Evolutionary conservation across 1,284 basidiomycete species (phyloP).

Genomic region (Fomitopsis schrenkii): DNA sequence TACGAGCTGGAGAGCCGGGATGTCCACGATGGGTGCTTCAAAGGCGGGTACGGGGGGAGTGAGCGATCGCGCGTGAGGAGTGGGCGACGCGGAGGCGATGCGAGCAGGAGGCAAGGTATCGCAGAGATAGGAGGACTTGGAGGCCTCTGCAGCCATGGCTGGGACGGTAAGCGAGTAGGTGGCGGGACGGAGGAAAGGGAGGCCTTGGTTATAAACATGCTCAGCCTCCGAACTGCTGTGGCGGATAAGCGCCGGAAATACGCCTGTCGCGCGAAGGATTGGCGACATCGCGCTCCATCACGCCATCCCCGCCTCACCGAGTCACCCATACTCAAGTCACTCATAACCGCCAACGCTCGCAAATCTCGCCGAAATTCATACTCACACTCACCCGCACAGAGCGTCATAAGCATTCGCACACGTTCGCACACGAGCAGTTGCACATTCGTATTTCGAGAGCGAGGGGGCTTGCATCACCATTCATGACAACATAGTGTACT

Average conservation of each 20-base stretch:
- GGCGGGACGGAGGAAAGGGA: background rate
- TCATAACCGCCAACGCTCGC: background rate
- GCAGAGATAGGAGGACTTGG: constrained; percentile 45
- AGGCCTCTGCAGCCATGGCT: constrained; percentile 17
- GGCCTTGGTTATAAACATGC: background rate
- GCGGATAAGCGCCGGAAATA: constrained; percentile 11
- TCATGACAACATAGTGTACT: constrained; percentile 7
- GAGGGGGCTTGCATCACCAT: background rate
- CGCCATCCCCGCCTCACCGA: constrained; percentile 6
- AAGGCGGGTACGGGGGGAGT: constrained; percentile 28
- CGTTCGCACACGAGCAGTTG: background rate
- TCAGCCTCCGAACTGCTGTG: background rate
- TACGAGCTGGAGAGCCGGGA: constrained; percentile 5
- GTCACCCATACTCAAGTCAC: background rate
- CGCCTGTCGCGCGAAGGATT: constrained; percentile 20
- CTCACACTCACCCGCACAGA: background rate
- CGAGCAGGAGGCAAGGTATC: constrained; percentile 69
- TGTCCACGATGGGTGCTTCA: constrained; percentile 26
- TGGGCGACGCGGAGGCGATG: constrained; percentile 34
- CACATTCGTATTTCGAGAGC: background rate
- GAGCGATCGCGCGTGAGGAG: constrained; percentile 22
- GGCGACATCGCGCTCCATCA: constrained; percentile 23
- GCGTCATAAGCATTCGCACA: background rate
- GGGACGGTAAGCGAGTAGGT: background rate
- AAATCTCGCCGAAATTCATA: background rate